These are phyloP conservation scores for Schizothecium vesticola DNA, from an alignment of 495 filamentous ascomycete species.

Conservation along the genomic window DNA sequence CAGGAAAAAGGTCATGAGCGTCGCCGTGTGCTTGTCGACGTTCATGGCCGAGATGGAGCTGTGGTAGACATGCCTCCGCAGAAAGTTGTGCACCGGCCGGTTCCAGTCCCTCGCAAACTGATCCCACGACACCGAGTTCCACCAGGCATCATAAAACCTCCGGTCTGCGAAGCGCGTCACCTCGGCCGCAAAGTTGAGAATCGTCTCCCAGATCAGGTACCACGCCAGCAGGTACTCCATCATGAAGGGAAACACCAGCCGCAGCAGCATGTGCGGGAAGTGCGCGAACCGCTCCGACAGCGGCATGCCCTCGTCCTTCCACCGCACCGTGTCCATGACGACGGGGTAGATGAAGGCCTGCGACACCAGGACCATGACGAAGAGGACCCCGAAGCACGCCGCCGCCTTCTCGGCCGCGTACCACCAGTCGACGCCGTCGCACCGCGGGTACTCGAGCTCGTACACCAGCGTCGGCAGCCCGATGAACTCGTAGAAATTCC, in stretches of 20 bases:
- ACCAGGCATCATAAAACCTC: constrained; percentile 72
- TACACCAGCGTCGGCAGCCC: constrained; percentile 70
- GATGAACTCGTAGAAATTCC: constrained; percentile 65
- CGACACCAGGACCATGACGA: constrained; percentile 56
- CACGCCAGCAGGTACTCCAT: constrained; percentile 66
- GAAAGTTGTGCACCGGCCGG: constrained; percentile 61
- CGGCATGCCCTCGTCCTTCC: constrained; percentile 58
- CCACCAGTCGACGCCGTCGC: constrained; percentile 60
- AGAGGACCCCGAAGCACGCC: constrained; percentile 63
- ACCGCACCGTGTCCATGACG: constrained; percentile 56
- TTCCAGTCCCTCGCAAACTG: constrained; percentile 76
- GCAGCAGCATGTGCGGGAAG: constrained; percentile 64
- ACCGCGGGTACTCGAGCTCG: constrained; percentile 70
- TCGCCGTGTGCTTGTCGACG: constrained; percentile 62
- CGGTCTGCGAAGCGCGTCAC: constrained; percentile 71
- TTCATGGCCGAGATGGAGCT: constrained; percentile 63
- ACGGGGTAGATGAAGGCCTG: constrained; percentile 58
- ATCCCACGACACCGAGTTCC: constrained; percentile 58
- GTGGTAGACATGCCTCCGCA: constrained; percentile 71
- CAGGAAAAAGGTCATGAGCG: constrained; percentile 67
- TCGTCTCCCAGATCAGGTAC: constrained; percentile 78
- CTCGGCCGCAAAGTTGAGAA: constrained; percentile 70
- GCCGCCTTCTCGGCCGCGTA: constrained; percentile 65
- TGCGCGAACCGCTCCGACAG: constrained; percentile 53
- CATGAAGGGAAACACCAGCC: constrained; percentile 69